These are phyloP conservation scores for Pichia membranifaciens DNA, from an alignment of 805 yeast genomes.

Conservation along the genomic window DNA sequence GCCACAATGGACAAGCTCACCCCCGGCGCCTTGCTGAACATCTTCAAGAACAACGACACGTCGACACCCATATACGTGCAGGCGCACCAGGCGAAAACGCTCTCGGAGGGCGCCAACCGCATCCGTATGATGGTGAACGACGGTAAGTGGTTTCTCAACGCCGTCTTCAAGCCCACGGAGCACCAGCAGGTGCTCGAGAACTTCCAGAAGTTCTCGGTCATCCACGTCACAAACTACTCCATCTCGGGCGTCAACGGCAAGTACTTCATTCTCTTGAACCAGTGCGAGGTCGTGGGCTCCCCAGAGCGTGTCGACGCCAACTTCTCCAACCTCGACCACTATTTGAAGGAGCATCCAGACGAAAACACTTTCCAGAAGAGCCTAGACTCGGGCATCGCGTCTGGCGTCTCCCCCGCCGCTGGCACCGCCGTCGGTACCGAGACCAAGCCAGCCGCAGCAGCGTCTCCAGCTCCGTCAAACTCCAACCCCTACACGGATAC, in stretches of 20 bases:
- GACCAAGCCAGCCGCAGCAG: neutral
- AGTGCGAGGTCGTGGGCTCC: slow-evolving; percentile 30
- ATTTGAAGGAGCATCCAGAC: slow-evolving; percentile 53
- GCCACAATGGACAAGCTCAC: slow-evolving; percentile 18
- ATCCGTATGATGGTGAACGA: slow-evolving; percentile 45
- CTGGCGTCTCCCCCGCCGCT: neutral
- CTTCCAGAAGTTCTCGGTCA: slow-evolving; percentile 22
- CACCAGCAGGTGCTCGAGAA: slow-evolving; percentile 25
- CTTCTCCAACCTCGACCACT: slow-evolving; percentile 41
- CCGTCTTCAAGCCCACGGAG: slow-evolving; percentile 44
- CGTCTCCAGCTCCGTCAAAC: neutral
- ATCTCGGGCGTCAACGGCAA: slow-evolving; percentile 24
- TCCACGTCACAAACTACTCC: slow-evolving; percentile 18
- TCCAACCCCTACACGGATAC: slow-evolving; percentile 4
- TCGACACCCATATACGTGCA: slow-evolving; percentile 24
- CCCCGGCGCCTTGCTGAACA: slow-evolving; percentile 21
- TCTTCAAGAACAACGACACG: slow-evolving; percentile 20
- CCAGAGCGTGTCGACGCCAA: slow-evolving; percentile 22
- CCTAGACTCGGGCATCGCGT: slow-evolving; percentile 6
- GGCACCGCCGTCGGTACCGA: neutral
- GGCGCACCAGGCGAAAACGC: slow-evolving; percentile 28
- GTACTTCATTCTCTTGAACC: slow-evolving; percentile 25
- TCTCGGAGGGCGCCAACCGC: slow-evolving; percentile 34
- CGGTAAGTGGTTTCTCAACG: slow-evolving; percentile 46
- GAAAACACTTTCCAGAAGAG: slow-evolving; percentile 33